A percentile compares a stretch with the other conserved stretches of the same genome.
Conservation (phyloP, 2,329 filamentous ascomycete species). For the Tricladium varicosporioides region DNA sequence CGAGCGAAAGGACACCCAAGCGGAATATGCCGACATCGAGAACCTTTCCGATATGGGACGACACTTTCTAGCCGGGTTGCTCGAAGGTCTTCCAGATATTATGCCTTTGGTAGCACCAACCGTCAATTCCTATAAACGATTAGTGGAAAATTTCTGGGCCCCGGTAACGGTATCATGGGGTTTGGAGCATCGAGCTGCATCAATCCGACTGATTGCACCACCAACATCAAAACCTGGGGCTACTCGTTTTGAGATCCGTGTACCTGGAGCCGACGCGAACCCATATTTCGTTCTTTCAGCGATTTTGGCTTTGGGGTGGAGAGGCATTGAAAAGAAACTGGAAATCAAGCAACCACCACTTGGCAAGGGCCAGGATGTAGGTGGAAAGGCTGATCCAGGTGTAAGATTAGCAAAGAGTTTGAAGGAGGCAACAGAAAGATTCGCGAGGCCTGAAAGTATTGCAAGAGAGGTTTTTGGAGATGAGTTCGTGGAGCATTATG, state of each 20-base stretch:
- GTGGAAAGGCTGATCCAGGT: constrained; percentile 68
- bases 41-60: constrained; percentile 84
- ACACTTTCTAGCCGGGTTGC: constrained; percentile 87
- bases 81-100: constrained; percentile 86
- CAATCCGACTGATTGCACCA: constrained; percentile 83
- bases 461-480: constrained; percentile 94
- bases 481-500: constrained; percentile 93
- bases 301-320: constrained; percentile 83
- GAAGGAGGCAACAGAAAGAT: constrained; percentile 78
- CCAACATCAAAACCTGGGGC: constrained; percentile 81
- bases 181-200: constrained; percentile 89
- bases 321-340: constrained; percentile 89
- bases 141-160: constrained; percentile 99
- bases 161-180: constrained; percentile 98
- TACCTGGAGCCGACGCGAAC: constrained; percentile 92
- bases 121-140: constrained; percentile 95
- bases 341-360: constrained; percentile 79
- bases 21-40: constrained; percentile 72
- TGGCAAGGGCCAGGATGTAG: constrained; percentile 80
- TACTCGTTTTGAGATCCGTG: constrained; percentile 89
- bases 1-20: constrained; percentile 65
- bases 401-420: constrained; percentile 78
- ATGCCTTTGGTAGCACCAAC: constrained; percentile 96
- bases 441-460: constrained; percentile 75
- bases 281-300: constrained; percentile 83